Base-by-base conservation (phyloP, 2,329 filamentous ascomycete species). In the Phaeoacremonium minimum region DNA sequence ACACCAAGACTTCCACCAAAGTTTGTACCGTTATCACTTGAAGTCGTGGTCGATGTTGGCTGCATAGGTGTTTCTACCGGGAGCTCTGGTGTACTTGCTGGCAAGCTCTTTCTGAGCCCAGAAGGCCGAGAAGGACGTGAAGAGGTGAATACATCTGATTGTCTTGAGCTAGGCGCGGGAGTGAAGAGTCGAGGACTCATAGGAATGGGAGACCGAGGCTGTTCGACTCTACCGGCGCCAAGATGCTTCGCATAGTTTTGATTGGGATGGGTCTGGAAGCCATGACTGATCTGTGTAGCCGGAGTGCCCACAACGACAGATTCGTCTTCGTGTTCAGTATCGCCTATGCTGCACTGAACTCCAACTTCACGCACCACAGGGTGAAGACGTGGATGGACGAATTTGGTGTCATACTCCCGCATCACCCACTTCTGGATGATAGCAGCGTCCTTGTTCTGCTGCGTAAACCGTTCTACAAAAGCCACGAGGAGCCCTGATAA, bases 321-420 rank as follows among this genome's bases (percentile, higher is more conserved):
- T 28, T 71, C 71, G 26, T 61, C 53, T 20, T 66, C 60, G 7
- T 56, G 50, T 7, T 61, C 61, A 7, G 66, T 61, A 13, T 72
- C 66, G 31, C 63, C 61, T 28, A 58, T 58, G 1, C 77, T 79
- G 40, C 84, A 83, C 58, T 97, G 91, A 1, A 85, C 93, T 6
- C 80, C 85, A 2, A 91, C 88, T 78, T 80, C 75, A 36, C 76
- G 65, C 46, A 94, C 86, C 5, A 85, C 70, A 7, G 85, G 86
- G 49, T 94, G 86, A n/a, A 95, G 77, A 9, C 83, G 76, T 3
- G 93, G 93, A 52, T 94, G 88, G 1, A 98, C 93, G 53, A 85
- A 96, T 65, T 98, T 98, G 48, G 80, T 87, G 56, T 97, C 88
- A 56, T 98, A 98, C 63, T 98, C 93, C 56, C 89, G 83, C 63